Evolutionary conservation across 2,329 filamentous ascomycete species (phyloP).

Genomic region (Leptosphaerulina australis): DNA sequence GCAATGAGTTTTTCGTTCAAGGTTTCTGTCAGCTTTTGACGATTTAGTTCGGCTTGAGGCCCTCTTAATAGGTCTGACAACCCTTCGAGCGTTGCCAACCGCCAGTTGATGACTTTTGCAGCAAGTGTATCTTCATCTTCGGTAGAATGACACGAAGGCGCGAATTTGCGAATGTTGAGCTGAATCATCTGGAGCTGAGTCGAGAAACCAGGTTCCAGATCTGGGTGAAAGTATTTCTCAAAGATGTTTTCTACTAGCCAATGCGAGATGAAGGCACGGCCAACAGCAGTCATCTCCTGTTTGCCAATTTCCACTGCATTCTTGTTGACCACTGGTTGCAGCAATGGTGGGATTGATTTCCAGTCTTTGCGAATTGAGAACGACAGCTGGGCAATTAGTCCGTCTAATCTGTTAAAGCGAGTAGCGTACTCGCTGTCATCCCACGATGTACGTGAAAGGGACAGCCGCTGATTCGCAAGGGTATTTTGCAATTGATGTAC

Average conservation of each 20-base stretch:
- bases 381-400: conserved; percentile 89
- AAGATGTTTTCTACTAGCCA: conserved; percentile 94
- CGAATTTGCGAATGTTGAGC: conserved; percentile 80
- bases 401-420: conserved; percentile 88
- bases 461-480: conserved; percentile 93
- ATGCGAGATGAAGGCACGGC: conserved; percentile 82
- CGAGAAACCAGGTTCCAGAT: conserved; percentile 77
- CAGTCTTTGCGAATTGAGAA: conserved; percentile 98
- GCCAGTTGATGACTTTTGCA: conserved; percentile 88
- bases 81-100: conserved; percentile 92
- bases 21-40: conserved; percentile 59
- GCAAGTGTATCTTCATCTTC: conserved; percentile 90
- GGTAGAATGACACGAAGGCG: conserved; percentile 73
- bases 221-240: conserved; percentile 89
- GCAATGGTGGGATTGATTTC: conserved; percentile 79
- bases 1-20: conserved; percentile 74
- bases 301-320: conserved; percentile 87
- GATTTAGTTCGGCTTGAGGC: conserved; percentile 68
- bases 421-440: conserved; percentile 94
- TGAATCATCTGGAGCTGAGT: conserved; percentile 83
- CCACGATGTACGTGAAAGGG: conserved; percentile 89
- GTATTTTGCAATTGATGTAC: conserved; percentile 96
- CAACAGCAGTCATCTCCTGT: conserved; percentile 97
- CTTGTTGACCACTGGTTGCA: conserved; percentile 78
- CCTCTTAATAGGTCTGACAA: conserved; percentile 73